Evolutionary conservation across 352 stramenopile species (phyloP), one percentile per base, ranked within the genome.

Genomic region (Thalassiosira livingstoniorum): DNA sequence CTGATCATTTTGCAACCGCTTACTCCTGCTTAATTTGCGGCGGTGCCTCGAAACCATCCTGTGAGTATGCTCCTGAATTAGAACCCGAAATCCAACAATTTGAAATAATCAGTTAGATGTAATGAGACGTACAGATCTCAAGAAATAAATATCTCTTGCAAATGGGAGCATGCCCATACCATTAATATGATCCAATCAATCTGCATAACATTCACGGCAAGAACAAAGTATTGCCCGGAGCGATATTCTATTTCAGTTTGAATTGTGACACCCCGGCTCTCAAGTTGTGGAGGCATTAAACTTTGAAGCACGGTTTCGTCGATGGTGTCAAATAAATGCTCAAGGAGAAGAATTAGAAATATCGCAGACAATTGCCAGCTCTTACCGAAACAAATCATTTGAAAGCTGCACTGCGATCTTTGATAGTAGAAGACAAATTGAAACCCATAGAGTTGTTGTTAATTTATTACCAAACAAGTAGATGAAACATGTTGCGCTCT

Each of bases 241-340:
- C 90, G 76, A 73, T 93, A 93, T 84, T 93, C 90, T 47, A 94
- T 92, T 55, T 91, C 87, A 29, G 87, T 89, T 74, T 93, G 80
- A 57, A 93, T 94, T 15, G 37, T 78, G 32, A 93, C 85, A 64
- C 87, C 87, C 53, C 86, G 80, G 13, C 72, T 47, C 43, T 91
- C 79, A n/a, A 93, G 66, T 53, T 76, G 51, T 18, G 74, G 83
- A 42, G 55, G 53, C 54, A 75, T 55, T 2, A 75, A 39, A 21
- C 63, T 70, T 21, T n/a, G 5, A 2, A 23, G 2, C 7, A 39
- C 35, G n/a, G n/a, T 29, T 61, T 43, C n/a, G 58, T n/a, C 4
- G 7, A 5, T 4, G 29, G 23, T 5, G 29, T 18, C 4, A 58
- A 31, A 23, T n/a, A n/a, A 18, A 58, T 23, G 47, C 3, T 23